Evolutionary conservation across 2,329 filamentous ascomycete genomes (phyloP), one percentile per base, ranked within the genome.

Genomic region (Alternaria triticimaculans): DNA sequence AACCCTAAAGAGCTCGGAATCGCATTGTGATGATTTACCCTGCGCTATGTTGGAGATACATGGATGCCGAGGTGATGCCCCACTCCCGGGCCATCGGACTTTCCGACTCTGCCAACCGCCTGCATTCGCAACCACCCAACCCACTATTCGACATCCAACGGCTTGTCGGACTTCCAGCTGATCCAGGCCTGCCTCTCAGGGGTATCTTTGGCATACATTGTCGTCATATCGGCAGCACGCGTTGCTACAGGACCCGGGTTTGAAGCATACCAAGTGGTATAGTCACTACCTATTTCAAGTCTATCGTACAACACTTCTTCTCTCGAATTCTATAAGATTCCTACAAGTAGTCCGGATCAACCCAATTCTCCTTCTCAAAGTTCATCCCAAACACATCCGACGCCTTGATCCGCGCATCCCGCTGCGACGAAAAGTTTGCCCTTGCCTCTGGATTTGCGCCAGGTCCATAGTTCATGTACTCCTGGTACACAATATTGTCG

Each of bases 391-490:
- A 55, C 10, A 72, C 5, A n/a, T 67, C 63, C 25, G 62, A 33
- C 1, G 59, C 59, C 8, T 63, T 56, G 6, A 70, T 45, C 1
- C 57, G 51, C 25, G 58, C 62, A 4, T 6, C 48, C 2, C 60
- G 41, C 59, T 68, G 60, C 18, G 59, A 62, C 10, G 61, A 67
- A n/a, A 66, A 69, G 15, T 61, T 53, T 1, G 58, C 67, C 10
- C 65, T 61, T 1, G 18, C 44, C 10, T 23, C 48, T 4, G 33
- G 48, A 12, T 45, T 41, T 3, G 67, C 69, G 33, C 69, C 69
- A 26, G 70, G 66, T 0, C 70, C 69, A 6, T 59, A 50, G 28
- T 72, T 72, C 51, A 69, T 63, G 30, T 66, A 72, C 20, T 72
- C 70, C 18, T 62, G 43, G 8, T 65, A 72, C 7, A 55, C 62